Base-by-base conservation (phyloP, 345 rosid species). In the Camelina sativa region DNA sequence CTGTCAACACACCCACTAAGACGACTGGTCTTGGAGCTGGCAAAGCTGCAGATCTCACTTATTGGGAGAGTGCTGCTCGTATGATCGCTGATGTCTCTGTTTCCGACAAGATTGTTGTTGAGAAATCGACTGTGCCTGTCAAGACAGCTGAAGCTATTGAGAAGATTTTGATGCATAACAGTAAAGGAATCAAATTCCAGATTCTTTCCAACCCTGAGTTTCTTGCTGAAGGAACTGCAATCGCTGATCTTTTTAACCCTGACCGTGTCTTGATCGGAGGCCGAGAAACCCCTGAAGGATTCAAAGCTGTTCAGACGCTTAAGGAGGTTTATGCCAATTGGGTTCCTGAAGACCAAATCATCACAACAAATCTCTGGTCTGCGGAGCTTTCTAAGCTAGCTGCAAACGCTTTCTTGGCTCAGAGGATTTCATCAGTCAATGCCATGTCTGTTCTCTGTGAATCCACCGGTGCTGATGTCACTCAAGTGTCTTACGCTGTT, bases 1-100 rank as follows among this genome's bases (percentile, higher is more conserved):
- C 97, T 3, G 97, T 92, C 38, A 92, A 92, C 80, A 92, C 97
- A 28, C 97, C 97, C 4, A 92, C 97, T 6, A 92, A 92, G 68
- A 90, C 97, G 1, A 84, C 82, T 40, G 97, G 97, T 67, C 91
- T 92, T 61, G 97, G 97, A 56, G 97, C 97, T 65, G 97, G 97
- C 1, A 92, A 92, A 80, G 97, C 97, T 65, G 97, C 97, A 3
- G 97, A 92, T 77, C 92, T 92, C 71, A 92, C 97, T 11, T 92
- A 92, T 71, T 92, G 97, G 97, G 97, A 92, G 79, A 89, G 96
- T 25, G 96, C 97, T 7, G 97, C 97, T 54, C 91, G 97, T 16
- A 89, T 88, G 87, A 92, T 92, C n/a, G 96, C 97, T 10, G 97
- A 92, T 73, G 97, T 92, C 3, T 90, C 97, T 0, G 88, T 83